Percentiles rank a stretch among this genome's conserved stretches.
Evolutionary conservation across 2,329 filamentous ascomycete species (phyloP).

Genomic region (Fusarium sp.): DNA sequence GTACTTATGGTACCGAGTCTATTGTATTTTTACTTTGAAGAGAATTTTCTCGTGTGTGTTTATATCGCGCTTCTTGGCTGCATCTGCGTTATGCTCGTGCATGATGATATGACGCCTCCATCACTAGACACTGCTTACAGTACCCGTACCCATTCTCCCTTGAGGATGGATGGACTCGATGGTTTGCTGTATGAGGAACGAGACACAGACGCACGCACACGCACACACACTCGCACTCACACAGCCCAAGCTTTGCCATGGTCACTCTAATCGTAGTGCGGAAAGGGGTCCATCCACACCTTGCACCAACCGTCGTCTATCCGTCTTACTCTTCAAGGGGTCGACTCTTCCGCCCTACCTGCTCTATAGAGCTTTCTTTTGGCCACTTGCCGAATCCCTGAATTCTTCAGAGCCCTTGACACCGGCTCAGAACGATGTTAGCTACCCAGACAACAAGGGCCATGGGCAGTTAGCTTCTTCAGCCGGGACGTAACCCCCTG

Average conservation of each 20-base stretch:
- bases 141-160: slow-evolving; percentile 18
- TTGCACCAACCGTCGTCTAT: background rate
- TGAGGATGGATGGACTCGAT: slow-evolving; percentile 16
- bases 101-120: slow-evolving; percentile 20
- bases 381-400: slow-evolving; percentile 32
- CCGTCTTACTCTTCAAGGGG: slow-evolving; percentile 11
- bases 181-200: background rate
- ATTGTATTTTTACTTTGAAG: slow-evolving; percentile 12
- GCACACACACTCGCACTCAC: background rate
- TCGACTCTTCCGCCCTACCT: slow-evolving; percentile 3
- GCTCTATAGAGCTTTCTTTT: slow-evolving; percentile 26
- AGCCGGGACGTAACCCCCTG: slow-evolving; percentile 20
- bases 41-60: slow-evolving; percentile 5
- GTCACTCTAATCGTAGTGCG: slow-evolving; percentile 13
- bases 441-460: slow-evolving; percentile 40
- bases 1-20: slow-evolving; percentile 12
- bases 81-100: slow-evolving; percentile 14
- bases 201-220: background rate
- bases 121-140: slow-evolving; percentile 4
- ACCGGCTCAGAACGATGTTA: slow-evolving; percentile 30
- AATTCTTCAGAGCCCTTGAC: slow-evolving; percentile 16
- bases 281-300: slow-evolving; percentile 41
- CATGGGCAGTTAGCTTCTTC: slow-evolving; percentile 25
- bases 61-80: slow-evolving; percentile 23
- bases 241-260: background rate